A percentile compares a stretch with the other conserved stretches of the same genome.
Evolutionary conservation across 352 stramenopile genomes (phyloP).

Genomic region (Phytophthora sp.): DNA sequence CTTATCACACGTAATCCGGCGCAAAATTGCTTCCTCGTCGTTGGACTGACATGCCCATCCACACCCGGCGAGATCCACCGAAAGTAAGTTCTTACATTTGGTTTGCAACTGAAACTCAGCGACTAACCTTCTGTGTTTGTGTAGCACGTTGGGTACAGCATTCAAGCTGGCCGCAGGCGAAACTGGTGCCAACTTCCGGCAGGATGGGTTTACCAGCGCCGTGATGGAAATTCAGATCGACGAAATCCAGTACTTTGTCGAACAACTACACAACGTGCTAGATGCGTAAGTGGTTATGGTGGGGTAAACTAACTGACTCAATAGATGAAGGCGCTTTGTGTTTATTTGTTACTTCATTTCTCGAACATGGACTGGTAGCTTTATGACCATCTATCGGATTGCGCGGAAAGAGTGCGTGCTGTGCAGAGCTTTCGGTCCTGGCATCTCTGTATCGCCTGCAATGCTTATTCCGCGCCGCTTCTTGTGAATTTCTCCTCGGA

Average conservation of each 20-base stretch:
- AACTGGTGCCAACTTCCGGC: constrained; percentile 92
- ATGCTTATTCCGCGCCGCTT: constrained; percentile 12
- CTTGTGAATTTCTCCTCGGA: constrained; percentile 37
- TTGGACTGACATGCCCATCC: constrained; percentile 94
- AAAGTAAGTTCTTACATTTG: constrained; percentile 58
- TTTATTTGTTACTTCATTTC: constrained; percentile 9
- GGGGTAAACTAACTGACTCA: constrained; percentile 16
- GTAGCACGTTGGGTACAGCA: constrained; percentile 90
- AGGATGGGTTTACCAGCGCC: constrained; percentile 96
- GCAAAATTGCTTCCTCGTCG: constrained; percentile 93
- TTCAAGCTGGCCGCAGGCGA: constrained; percentile 95
- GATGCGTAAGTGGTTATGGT: constrained; percentile 65
- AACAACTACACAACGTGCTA: constrained; percentile 94
- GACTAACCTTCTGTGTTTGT: constrained; percentile 17
- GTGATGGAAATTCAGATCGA: constrained; percentile 95
- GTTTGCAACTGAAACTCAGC: background rate
- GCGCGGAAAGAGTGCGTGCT: constrained; percentile 18
- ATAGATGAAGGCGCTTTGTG: constrained; percentile 8
- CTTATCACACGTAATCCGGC: constrained; percentile 89
- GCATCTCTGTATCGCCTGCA: constrained; percentile 5
- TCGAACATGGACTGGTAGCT: background rate
- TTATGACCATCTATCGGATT: constrained; percentile 13
- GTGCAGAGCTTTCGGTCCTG: constrained; percentile 6
- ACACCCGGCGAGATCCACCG: constrained; percentile 88
- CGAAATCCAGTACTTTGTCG: constrained; percentile 96